Evolutionary conservation across 164 flowering plant genomes (phyloP).

Genomic region (Piper longum): DNA sequence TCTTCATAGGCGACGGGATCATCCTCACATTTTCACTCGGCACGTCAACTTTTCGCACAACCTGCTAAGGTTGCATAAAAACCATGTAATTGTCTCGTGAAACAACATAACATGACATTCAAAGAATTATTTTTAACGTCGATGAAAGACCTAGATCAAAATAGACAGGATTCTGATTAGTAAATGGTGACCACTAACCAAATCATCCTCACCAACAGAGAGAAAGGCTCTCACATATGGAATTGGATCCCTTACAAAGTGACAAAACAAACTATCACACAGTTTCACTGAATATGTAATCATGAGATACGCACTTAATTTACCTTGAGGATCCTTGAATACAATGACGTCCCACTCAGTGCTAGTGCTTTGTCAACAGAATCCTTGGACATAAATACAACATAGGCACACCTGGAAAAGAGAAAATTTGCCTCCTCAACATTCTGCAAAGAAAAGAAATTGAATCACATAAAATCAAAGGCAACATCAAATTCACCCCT

Average conservation of each 20-base stretch:
- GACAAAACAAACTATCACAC: too few relatives aligned
- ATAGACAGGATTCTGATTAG: too few relatives aligned
- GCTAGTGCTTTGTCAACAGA: conserved; percentile 29
- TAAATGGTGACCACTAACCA: too few relatives aligned
- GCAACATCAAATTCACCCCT: conserved; percentile 15
- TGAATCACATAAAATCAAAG: background rate
- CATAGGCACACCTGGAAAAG: conserved; percentile 22
- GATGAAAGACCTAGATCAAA: too few relatives aligned
- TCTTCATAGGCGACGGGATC: conserved; percentile 4
- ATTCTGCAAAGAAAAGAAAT: background rate
- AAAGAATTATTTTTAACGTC: too few relatives aligned
- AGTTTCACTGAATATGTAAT: too few relatives aligned
- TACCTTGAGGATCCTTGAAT: conserved; percentile 29
- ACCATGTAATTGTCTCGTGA: too few relatives aligned
- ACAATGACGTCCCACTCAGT: conserved; percentile 25
- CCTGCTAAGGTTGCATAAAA: conserved; percentile 5
- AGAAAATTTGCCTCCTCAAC: background rate
- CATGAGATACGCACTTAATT: background rate
- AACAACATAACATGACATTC: too few relatives aligned
- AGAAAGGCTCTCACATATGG: too few relatives aligned
- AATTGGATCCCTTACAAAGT: too few relatives aligned
- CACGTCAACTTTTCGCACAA: conserved; percentile 14
- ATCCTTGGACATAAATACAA: conserved; percentile 22
- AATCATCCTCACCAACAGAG: too few relatives aligned
- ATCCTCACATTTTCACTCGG: conserved; percentile 1